Percentiles rank a stretch among this genome's conserved stretches.
Conservation (phyloP, 78 protist species). For the Dictyostelium brefeldianum region DNA sequence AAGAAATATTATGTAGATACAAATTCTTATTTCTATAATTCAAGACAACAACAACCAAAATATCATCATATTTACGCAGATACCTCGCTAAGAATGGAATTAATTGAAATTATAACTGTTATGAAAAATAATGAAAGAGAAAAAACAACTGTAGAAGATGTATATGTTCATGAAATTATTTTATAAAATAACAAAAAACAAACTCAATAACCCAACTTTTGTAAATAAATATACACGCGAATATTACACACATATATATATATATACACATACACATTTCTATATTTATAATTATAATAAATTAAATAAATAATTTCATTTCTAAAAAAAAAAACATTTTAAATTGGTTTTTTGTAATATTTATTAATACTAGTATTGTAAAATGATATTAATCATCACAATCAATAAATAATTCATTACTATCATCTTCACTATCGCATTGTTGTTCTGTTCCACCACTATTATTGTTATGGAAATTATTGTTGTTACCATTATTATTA, state of each 20-base stretch:
- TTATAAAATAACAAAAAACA: not conserved
- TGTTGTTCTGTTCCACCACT: too few species aligned
- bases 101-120: slow-evolving; percentile 29
- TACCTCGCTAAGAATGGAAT: slow-evolving; percentile 44
- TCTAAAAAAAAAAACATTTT: too few species aligned
- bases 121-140: slow-evolving; percentile 42
- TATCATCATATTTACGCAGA: slow-evolving; percentile 48
- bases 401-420: too few species aligned
- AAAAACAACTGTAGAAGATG: slow-evolving; percentile 31
- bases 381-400: too few species aligned
- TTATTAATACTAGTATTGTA: too few species aligned
- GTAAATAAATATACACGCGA: too few species aligned
- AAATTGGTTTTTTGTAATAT: too few species aligned
- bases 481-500: too few species aligned
- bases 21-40: not conserved
- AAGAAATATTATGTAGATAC: not conserved
- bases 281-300: too few species aligned
- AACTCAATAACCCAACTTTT: not conserved
- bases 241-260: not conserved
- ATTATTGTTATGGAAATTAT: too few species aligned
- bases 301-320: too few species aligned
- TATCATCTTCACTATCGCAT: too few species aligned
- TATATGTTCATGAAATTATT: slow-evolving; percentile 56
- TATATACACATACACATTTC: not conserved
- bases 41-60: not conserved